Evolutionary conservation across 192 early-diverging fungal genomes (phyloP), one percentile per base, ranked within the genome.

Genomic region (Geranomyces michiganensis): DNA sequence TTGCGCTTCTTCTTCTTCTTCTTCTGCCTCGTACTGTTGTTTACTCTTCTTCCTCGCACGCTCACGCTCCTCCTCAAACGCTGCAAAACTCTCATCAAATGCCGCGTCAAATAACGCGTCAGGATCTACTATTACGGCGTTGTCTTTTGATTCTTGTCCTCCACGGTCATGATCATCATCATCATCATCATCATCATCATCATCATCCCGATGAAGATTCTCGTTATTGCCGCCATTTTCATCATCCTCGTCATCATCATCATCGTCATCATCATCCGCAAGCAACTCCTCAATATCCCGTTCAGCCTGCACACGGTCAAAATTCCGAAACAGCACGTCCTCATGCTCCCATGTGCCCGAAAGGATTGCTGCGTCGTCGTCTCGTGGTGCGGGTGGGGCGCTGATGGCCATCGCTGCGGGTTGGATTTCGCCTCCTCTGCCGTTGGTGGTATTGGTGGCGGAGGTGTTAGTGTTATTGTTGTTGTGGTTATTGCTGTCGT

Each of bases 371-470:
- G 21, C 70, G 31, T 67, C 70, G 9, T 77, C 71, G 21, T 82
- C 82, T 33, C 65, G 72, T 0, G 31, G 51, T 32, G 33, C 55
- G 71, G 56, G 71, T 53, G 76, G 71, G 72, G 49, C 53, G 66
- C 61, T 77, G 43, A 68, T 30, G 1, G 67, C 49, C 19, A 15
- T 67, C 29, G n/a, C n/a, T 13, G 15, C 31, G 51, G 41, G 47
- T 41, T 44, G 53, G 8, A 63, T 64, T 13, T n/a, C 56, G 41
- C 33, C 14, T 24, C 47, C 22, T 53, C 3, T 14, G 21, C 1
- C 36, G 36, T 10, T 10, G 36, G 36, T 10, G 36, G 36, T 41
- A 41, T 41, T 41, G 36, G 5, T n/a, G n/a, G n/a, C n/a, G n/a
- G n/a, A n/a, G n/a, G n/a, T n/a, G n/a, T n/a, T n/a, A n/a, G n/a